These are phyloP conservation scores for Cladosporium sp. DNA, from an alignment of 2,329 filamentous ascomycete genomes.

Conservation along the genomic window DNA sequence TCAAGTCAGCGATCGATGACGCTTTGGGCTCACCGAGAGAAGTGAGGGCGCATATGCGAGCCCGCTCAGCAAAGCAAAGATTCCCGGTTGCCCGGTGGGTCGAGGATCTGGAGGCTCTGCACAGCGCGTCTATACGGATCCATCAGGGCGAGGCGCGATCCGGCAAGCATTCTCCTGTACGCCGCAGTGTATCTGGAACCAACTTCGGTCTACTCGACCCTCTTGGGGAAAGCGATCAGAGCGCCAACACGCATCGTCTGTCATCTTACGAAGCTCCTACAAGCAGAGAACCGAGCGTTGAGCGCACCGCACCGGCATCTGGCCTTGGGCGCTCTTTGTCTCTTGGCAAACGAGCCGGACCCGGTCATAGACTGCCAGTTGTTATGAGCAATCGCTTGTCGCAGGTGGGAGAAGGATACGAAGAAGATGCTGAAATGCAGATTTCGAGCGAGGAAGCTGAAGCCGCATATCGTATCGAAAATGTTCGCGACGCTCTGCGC, in stretches of 20 bases:
- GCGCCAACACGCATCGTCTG: background rate
- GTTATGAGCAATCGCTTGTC: background rate
- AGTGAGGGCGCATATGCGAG: constrained; percentile 62
- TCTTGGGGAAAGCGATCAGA: background rate
- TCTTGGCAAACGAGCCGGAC: background rate
- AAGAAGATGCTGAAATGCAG: constrained; percentile 3
- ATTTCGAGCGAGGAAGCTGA: constrained; percentile 9
- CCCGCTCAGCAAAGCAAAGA: constrained; percentile 63
- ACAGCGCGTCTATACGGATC: constrained; percentile 60
- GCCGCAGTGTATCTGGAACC: background rate
- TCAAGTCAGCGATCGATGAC: constrained; percentile 62
- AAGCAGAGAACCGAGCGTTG: background rate
- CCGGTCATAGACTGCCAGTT: background rate
- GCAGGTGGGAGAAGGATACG: background rate
- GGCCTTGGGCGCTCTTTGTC: background rate
- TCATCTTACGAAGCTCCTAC: background rate
- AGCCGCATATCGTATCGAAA: constrained; percentile 5
- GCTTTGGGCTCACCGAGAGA: constrained; percentile 59
- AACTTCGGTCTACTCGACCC: background rate
- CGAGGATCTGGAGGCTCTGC: constrained; percentile 63
- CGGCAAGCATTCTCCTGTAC: background rate
- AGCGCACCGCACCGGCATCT: background rate
- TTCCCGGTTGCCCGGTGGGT: constrained; percentile 69
- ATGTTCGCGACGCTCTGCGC: background rate
- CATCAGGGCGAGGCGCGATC: constrained; percentile 38